Percentiles rank a stretch among this genome's conserved stretches.
Conservation (phyloP, 495 filamentous ascomycete species). For the Pseudevernia furfuracea region DNA sequence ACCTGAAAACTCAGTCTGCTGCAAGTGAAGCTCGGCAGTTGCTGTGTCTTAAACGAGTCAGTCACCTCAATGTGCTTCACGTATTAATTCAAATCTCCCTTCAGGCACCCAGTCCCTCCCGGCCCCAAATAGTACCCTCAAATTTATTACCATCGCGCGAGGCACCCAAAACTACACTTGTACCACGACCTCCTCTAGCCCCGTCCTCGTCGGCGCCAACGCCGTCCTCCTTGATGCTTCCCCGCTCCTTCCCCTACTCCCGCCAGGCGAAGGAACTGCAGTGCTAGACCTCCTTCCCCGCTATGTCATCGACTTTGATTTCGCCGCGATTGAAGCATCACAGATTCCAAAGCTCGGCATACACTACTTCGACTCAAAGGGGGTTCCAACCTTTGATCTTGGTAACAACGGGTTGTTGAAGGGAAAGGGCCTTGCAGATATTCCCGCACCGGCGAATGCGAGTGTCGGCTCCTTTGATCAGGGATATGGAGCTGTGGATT, state of each 20-base stretch:
- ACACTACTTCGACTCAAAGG: slow-evolving; percentile 54
- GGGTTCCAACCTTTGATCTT: slow-evolving; percentile 54
- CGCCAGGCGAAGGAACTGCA: slow-evolving; percentile 24
- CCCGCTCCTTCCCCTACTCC: slow-evolving; percentile 38
- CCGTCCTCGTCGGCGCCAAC: slow-evolving; percentile 49
- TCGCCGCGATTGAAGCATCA: slow-evolving; percentile 31
- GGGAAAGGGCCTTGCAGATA: slow-evolving; percentile 39
- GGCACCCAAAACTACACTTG: slow-evolving; percentile 79
- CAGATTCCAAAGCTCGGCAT: slow-evolving; percentile 44
- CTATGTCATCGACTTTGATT: slow-evolving; percentile 29
- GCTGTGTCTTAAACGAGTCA: not conserved
- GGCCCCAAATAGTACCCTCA: slow-evolving; percentile 43
- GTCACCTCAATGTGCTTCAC: not conserved
- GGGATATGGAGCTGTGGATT: slow-evolving; percentile 49
- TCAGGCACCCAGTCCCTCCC: slow-evolving; percentile 34
- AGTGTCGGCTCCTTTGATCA: slow-evolving; percentile 35
- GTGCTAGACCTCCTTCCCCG: slow-evolving; percentile 33
- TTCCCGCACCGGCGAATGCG: slow-evolving; percentile 44
- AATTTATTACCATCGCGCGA: slow-evolving; percentile 58
- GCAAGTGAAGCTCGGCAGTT: not conserved
- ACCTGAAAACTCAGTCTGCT: not conserved
- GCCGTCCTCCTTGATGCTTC: slow-evolving; percentile 61
- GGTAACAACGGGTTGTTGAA: slow-evolving; percentile 34
- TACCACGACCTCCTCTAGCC: slow-evolving; percentile 28
- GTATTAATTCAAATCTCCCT: not conserved